Evolutionary conservation across 441 rosid species (phyloP), one percentile per base, ranked within the genome.

Genomic region (Arabidopsis hybrid): DNA sequence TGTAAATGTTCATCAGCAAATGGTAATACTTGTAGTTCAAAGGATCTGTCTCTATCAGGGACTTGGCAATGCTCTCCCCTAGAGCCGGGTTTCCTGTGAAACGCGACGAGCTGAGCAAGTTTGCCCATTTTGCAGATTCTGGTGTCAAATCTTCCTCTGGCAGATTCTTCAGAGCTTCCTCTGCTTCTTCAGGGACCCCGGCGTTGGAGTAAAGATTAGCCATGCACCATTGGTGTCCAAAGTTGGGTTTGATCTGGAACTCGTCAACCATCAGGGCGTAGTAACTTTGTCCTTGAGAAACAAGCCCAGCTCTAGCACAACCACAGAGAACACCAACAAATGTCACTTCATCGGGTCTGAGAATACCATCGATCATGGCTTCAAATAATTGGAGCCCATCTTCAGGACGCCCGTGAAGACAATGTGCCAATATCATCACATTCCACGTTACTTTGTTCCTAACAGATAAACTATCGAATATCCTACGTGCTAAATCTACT

Each of bases 191-290:
- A 55, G 67, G 16, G 11, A 77, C 69, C 50, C 83, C 81, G 0
- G 76, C 81, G n/a, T 42, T 50, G 18, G 74, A 62, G 60, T 83
- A 82, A 46, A 87, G 83, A 78, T 85, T 83, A 55, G 89, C 87
- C 83, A 85, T 81, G 63, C 88, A 87, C 91, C 89, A 87, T 70
- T 13, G 71, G 74, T 87, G 89, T 43, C 82, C 85, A 70, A 87
- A 87, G 77, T 77, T 87, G 9, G 85, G 87, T 74, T 80, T 87
- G 65, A 87, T 74, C 43, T 80, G 52, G n/a, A 80, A 84, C 51
- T 75, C 62, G 13, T 81, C 56, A 17, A 71, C 77, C 91, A 87
- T 83, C 77, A 80, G 75, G 29, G 67, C 55, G 17, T 79, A 80
- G 64, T 80, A 87, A n/a, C 55, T 69, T 74, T 74, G 64, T 52